Conservation (phyloP, 2,329 filamentous ascomycete species). For the Claviceps africana region DNA sequence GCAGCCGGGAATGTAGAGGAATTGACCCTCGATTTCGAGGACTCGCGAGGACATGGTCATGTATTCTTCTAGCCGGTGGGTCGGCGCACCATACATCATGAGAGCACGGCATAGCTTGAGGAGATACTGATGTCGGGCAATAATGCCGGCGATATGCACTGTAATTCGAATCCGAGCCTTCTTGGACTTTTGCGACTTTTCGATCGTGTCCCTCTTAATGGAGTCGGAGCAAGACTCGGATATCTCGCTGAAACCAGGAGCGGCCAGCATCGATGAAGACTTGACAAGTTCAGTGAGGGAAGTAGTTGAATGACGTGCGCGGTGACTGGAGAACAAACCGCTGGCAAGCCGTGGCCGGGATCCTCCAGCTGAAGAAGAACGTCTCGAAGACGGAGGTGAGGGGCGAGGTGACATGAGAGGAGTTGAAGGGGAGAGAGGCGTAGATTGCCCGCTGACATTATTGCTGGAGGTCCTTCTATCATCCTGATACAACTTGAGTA, state of each 20-base stretch:
- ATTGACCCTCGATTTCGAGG: constrained; percentile 77
- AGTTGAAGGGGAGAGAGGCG: constrained; percentile 24
- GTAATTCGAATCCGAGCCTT: constrained; percentile 33
- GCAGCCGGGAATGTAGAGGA: constrained; percentile 77
- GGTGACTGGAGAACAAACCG: constrained; percentile 27
- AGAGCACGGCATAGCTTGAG: constrained; percentile 72
- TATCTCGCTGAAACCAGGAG: constrained; percentile 30
- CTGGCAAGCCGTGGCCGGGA: constrained; percentile 22
- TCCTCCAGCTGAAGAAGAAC: constrained; percentile 22
- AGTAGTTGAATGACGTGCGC: constrained; percentile 27
- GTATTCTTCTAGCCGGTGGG: constrained; percentile 82
- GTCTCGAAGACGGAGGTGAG: constrained; percentile 27
- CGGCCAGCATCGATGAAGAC: constrained; percentile 38
- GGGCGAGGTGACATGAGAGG: constrained; percentile 27
- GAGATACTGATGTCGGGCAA: constrained; percentile 70
- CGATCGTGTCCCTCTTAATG: constrained; percentile 25
- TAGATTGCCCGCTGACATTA: constrained; percentile 27
- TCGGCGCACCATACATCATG: constrained; percentile 84
- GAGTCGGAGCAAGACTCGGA: constrained; percentile 31
- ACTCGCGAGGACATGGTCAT: constrained; percentile 83
- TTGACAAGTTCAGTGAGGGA: constrained; percentile 38
- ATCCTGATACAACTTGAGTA: constrained; percentile 56
- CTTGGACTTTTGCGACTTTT: constrained; percentile 21
- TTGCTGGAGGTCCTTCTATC: no score
- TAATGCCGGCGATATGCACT: constrained; percentile 49